phyloP scores from a whole-genome alignment of 2,329 filamentous ascomycete species.

The Tetracladium maxilliforme region DNA sequence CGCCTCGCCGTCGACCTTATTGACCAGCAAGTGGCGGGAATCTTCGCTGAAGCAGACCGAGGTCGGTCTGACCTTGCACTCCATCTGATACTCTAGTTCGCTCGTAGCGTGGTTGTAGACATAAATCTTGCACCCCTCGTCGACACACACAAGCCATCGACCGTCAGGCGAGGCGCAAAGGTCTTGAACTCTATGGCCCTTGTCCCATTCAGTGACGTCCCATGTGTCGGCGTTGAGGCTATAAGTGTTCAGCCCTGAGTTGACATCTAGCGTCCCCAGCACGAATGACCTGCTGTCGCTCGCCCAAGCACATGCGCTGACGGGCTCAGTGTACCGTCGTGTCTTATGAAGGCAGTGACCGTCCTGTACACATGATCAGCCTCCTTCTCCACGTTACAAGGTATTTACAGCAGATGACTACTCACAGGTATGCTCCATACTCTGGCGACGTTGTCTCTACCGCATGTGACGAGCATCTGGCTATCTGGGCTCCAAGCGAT shows the following conservation, averaged over 20 bases:
- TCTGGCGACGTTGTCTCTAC: conserved; percentile 55
- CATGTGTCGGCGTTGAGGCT: no score
- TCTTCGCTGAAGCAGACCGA: conserved; percentile 73
- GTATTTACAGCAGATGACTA: no score
- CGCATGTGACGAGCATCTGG: conserved; percentile 71
- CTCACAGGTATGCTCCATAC: conserved; percentile 61
- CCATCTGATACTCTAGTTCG: conserved; percentile 61
- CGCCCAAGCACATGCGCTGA: conserved; percentile 84
- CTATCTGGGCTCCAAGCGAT: conserved; percentile 89
- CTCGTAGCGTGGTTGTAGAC: conserved; percentile 70
- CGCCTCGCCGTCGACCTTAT: conserved; percentile 63
- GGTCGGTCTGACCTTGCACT: conserved; percentile 54
- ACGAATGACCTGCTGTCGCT: conserved; percentile 65
- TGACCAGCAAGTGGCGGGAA: conserved; percentile 69
- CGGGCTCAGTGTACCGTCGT: conserved; percentile 63
- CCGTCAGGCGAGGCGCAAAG: conserved; percentile 73
- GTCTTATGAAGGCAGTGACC: conserved; percentile 49
- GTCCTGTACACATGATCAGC: conserved; percentile 27
- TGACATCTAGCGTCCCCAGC: no score
- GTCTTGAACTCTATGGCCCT: conserved; percentile 66
- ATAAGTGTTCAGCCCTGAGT: no score
- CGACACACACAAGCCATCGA: conserved; percentile 64
- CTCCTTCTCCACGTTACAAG: conserved; percentile 2
- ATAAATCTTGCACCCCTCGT: conserved; percentile 54
- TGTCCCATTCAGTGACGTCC: conserved; percentile 57